Evolutionary conservation across 169 alveolate species (phyloP).

Genomic region (Cryptosporidium sp.): DNA sequence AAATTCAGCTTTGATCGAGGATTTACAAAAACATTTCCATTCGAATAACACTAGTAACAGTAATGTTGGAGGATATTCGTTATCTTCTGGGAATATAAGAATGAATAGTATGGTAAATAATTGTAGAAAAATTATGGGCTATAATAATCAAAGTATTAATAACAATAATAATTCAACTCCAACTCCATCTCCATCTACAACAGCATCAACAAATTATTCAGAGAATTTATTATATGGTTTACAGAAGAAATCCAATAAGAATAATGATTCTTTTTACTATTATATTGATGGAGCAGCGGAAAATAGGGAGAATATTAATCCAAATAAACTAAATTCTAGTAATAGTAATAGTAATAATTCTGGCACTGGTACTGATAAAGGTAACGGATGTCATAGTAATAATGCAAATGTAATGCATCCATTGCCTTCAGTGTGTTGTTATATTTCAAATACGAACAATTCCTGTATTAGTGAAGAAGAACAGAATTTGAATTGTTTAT

Average conservation of each 20-base stretch:
- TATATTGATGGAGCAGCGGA: conserved; percentile 8
- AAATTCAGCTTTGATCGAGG: neutral
- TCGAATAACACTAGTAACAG: neutral
- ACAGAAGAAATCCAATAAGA: conserved; percentile 21
- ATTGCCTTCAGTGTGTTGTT: conserved; percentile 43
- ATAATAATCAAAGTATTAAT: neutral
- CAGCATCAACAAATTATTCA: conserved; percentile 17
- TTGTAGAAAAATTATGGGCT: neutral
- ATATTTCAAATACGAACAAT: conserved; percentile 11
- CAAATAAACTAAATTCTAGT: neutral
- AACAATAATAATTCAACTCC: neutral
- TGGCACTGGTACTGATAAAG: too few relatives aligned
- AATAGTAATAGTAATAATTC: neutral
- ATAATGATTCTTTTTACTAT: conserved; percentile 29
- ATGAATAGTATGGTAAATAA: neutral
- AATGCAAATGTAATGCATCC: conserved; percentile 35
- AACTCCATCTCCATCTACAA: conserved; percentile 19
- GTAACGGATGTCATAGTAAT: too few relatives aligned
- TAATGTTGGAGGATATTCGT: neutral
- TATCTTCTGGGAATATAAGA: neutral
- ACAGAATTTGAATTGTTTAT: neutral
- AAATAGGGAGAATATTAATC: neutral
- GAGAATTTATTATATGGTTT: conserved; percentile 11
- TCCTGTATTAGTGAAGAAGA: neutral
- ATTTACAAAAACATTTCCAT: neutral